A percentile compares a stretch with the other conserved stretches of the same genome.
Conservation (phyloP, 306 rosid genomes). For the Elaeagnus macrophylla region DNA sequence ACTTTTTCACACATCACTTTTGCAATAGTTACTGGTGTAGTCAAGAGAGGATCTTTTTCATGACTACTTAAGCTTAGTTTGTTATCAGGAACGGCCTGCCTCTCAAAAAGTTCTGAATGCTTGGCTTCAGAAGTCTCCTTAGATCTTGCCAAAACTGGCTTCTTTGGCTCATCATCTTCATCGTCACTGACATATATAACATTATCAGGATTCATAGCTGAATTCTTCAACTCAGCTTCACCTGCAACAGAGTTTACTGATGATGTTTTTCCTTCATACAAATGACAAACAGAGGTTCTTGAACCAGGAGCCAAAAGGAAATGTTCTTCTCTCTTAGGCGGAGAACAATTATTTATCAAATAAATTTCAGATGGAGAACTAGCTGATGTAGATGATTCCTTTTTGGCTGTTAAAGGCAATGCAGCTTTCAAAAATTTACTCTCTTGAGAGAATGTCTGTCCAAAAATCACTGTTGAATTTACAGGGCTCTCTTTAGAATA, state of each 20-base stretch:
- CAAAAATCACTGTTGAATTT: constrained; percentile 23
- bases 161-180: constrained; percentile 49
- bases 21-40: constrained; percentile 41
- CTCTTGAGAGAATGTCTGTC: constrained; percentile 26
- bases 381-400: constrained; percentile 11
- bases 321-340: constrained; percentile 41
- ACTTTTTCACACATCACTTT: constrained; percentile 35
- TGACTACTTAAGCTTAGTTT: constrained; percentile 30
- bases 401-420: constrained; percentile 19
- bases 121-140: constrained; percentile 25
- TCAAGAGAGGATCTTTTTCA: constrained; percentile 25
- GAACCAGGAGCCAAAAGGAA: constrained; percentile 22
- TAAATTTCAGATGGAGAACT: constrained; percentile 19
- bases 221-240: constrained; percentile 33
- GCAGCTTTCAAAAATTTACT: constrained; percentile 28
- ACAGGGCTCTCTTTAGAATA: constrained; percentile 25
- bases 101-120: constrained; percentile 20
- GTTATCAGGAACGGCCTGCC: constrained; percentile 32
- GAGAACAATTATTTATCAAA: constrained; percentile 19
- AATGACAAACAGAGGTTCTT: constrained; percentile 32
- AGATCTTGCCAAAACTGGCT: constrained; percentile 28
- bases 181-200: constrained; percentile 79
- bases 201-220: constrained; percentile 25
- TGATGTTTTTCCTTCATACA: constrained; percentile 46
- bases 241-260: constrained; percentile 21